Evolutionary conservation across 1,284 basidiomycete genomes (phyloP), one percentile per base, ranked within the genome.

Genomic region (Meira miltonrushii): DNA sequence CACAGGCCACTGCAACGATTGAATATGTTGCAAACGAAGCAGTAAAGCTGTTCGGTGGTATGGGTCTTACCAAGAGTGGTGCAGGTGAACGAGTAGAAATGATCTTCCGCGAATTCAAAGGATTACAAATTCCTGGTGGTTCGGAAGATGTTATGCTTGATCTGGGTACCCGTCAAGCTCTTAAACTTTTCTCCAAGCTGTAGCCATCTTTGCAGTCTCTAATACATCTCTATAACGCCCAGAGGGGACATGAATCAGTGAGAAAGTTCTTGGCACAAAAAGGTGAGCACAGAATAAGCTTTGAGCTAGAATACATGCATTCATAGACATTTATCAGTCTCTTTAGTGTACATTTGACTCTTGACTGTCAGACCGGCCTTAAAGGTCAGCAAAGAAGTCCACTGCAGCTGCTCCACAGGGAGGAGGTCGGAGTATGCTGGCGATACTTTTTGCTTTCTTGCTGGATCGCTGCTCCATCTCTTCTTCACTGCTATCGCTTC

Each of bases 11-110:
- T 8, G 69, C 72, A 44, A 68, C 69, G 47, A 44, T 72, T 37
- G 67, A 71, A 28, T 56, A 72, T 19, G 65, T 70, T 7, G 62
- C 59, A 37, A 38, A 68, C 7, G 69, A 72, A 51, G 57, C 68
- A 10, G 60, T 68, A 21, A 64, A 70, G 39, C 37, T 72, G 47
- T 40, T 74, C 8, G 71, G 71, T 11, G 71, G 71, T 84, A 84
- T 43, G 77, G 90, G 68, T 83, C 83, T 46, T 83, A 90, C 85
- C 77, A 82, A 55, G 80, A 90, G 53, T 65, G 81, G 57, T 79
- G 28, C 69, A 5, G 71, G 69, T n/a, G 71, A 67, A 12, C 53
- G 71, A 2, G 68, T 74, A 49, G 71, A 74, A 55, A 52, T 68
- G 13, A 61, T 74, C 54, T 74, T 64, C 59, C 48, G 71, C 1